Base-by-base conservation (phyloP, 345 rosid species). In the Geranium brycei region DNA sequence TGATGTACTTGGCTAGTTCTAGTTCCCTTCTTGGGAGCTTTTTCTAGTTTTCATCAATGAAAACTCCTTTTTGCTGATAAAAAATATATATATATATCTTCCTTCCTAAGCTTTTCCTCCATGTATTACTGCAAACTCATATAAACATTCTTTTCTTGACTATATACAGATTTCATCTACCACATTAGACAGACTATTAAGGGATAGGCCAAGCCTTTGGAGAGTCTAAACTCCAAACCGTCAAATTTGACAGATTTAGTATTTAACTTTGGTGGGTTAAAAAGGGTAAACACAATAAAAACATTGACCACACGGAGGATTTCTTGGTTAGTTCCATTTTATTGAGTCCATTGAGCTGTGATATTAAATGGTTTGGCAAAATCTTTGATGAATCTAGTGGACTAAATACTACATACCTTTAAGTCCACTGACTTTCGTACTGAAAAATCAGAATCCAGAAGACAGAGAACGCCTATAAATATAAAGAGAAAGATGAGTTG, bases 381-480 rank as follows among this genome's bases (percentile, higher is more conserved):
- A 47, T 6, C 12, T 6, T 6, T 47, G 3, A 47, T 13, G 3
- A 47, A 47, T 13, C 7, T 8, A 3, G 10, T 47, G 11, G 14
- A 47, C 11, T 47, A 47, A 6, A 47, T 13, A 47, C 13, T 13
- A 61, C 63, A 66, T 73, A 83, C 91, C 92, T 84, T 84, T 67
- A 91, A 68, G 59, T 87, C 80, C 66, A 83, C 78, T 0, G 85
- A 78, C 68, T 79, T 79, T 73, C 74, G 76, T 58, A 81, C 71
- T 17, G 82, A 73, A 65, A 80, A 55, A 17, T 73, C 84, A 62
- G 60, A 71, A 70, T 77, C 77, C 69, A 91, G 62, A 56, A 85
- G 78, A 77, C 85, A 72, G 58, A 91, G 72, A 61, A 85, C 70
- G 72, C 92, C 97, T 86, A 84, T 69, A 69, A 66, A 68, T 68